Conservation (phyloP, 345 rosid genomes). For the Citrus sinensis region DVS_A1.0 CM039164.1:29282501-29283000, state of each 20-base stretch:
- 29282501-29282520: constrained; percentile 55
- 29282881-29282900: background rate
- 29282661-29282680: background rate
- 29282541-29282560: constrained; percentile 76
- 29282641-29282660: background rate
- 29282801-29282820: background rate
- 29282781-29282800: background rate
- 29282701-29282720: background rate
- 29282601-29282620: constrained; percentile 35
- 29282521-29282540: constrained; percentile 55
- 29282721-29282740: background rate
- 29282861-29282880: background rate
- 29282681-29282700: background rate
- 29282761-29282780: background rate
- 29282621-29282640: background rate
- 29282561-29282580: constrained; percentile 69
- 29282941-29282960: background rate
- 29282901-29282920: background rate
- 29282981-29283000: background rate
- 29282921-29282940: background rate
- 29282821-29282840: background rate
- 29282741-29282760: background rate
- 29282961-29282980: background rate
- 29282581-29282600: constrained; percentile 54
- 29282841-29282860: background rate